Conservation (phyloP, 208 protist species). For the Acanthamoeba lugdunensis region DNA sequence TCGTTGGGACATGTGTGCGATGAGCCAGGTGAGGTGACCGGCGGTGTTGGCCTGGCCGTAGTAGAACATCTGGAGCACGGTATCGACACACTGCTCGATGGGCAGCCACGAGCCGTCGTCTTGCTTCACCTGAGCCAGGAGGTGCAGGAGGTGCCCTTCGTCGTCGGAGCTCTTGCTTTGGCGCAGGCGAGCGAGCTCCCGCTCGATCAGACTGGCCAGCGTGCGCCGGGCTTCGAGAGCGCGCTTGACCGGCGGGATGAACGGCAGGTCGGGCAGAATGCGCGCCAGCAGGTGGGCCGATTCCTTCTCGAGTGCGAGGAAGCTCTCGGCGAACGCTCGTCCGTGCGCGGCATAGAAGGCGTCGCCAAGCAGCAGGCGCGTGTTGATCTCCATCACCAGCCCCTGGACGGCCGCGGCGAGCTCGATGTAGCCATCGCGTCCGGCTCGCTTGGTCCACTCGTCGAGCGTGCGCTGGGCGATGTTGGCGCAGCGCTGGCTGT, state of each 20-base stretch:
- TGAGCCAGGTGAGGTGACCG: constrained; percentile 19
- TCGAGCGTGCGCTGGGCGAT: background rate
- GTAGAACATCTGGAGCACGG: constrained; percentile 23
- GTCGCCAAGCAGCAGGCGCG: constrained; percentile 4
- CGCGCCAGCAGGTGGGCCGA: background rate
- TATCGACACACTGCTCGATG: constrained; percentile 19
- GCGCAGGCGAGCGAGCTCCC: constrained; percentile 4
- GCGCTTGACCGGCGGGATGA: background rate
- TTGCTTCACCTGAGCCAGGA: background rate
- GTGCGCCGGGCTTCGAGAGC: background rate
- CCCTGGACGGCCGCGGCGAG: background rate
- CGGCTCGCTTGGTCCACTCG: background rate
- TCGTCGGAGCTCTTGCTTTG: background rate
- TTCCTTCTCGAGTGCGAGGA: background rate
- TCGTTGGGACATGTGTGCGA: constrained; percentile 8
- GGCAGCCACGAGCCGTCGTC: constrained; percentile 18
- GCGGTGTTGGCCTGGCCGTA: constrained; percentile 17
- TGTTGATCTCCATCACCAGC: constrained; percentile 50
- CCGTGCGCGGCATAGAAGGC: constrained; percentile 7
- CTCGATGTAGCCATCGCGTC: background rate
- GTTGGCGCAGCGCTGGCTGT: background rate
- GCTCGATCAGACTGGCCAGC: background rate
- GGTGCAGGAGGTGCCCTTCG: background rate
- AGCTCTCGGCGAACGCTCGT: background rate
- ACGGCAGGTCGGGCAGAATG: background rate